phyloP scores from a whole-genome alignment of 148 eudicot genomes.

The Tetragonia tetragonoides region DNA sequence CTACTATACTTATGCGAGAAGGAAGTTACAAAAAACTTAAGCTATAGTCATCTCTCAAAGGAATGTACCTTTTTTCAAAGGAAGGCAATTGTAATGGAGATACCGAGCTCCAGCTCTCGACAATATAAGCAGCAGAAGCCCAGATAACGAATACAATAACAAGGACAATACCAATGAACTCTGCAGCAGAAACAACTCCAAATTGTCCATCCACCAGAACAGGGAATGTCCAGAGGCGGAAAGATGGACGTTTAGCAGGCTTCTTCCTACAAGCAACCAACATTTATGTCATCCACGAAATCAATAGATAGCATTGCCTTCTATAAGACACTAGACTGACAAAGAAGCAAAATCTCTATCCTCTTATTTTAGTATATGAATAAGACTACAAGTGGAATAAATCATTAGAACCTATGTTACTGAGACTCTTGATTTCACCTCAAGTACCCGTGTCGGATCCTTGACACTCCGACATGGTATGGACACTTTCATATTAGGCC shows the following conservation, averaged over 20 bases:
- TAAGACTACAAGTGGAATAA: background rate
- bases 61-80: conserved; percentile 35
- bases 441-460: too few relatives aligned
- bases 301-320: too few relatives aligned
- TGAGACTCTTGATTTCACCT: background rate
- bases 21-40: background rate
- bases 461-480: too few relatives aligned
- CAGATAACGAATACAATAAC: conserved; percentile 50
- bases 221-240: conserved; percentile 87
- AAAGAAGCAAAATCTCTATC: background rate
- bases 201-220: conserved; percentile 80
- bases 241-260: conserved; percentile 37
- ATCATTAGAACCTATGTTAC: background rate
- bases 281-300: background rate
- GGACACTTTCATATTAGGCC: too few relatives aligned
- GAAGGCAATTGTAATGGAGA: conserved; percentile 35
- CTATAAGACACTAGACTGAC: too few relatives aligned
- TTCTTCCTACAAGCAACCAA: conserved; percentile 45
- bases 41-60: background rate
- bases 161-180: conserved; percentile 64
- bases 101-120: conserved; percentile 24
- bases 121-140: conserved; percentile 40
- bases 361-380: background rate
- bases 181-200: conserved; percentile 87
- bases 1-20: background rate